Evolutionary conservation across 2,329 filamentous ascomycete species (phyloP).

Genomic region (Ophiocordyceps australis): DNA sequence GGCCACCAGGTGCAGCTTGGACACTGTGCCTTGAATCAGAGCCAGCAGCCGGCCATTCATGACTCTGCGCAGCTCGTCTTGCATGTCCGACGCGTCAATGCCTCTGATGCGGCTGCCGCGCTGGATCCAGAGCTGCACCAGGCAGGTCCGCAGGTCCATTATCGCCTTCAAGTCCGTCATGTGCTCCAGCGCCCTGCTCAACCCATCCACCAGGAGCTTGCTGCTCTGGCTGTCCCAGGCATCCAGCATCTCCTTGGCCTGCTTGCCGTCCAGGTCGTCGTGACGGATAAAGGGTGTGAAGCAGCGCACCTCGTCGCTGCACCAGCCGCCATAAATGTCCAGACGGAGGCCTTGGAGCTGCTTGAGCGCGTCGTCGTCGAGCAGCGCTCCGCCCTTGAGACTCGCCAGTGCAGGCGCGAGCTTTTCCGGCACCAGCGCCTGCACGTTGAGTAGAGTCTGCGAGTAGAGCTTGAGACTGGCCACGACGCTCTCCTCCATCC

Average conservation of each 20-base stretch:
- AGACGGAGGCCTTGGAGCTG: conserved; percentile 53
- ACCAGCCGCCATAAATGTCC: conserved; percentile 64
- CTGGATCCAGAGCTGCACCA: conserved; percentile 60
- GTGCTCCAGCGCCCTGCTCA: conserved; percentile 38
- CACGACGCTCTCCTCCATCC: conserved; percentile 33
- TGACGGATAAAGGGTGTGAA: conserved; percentile 81
- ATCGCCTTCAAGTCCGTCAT: conserved; percentile 51
- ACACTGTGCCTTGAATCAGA: conserved; percentile 44
- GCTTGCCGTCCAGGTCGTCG: conserved; percentile 48
- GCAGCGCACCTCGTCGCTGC: conserved; percentile 62
- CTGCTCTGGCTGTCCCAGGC: conserved; percentile 46
- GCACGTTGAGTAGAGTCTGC: conserved; percentile 59
- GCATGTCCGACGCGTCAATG: conserved; percentile 48
- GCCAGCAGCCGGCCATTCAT: conserved; percentile 50
- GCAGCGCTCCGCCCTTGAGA: conserved; percentile 51
- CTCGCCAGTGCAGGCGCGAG: conserved; percentile 50
- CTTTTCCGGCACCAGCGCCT: conserved; percentile 53
- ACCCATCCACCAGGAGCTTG: conserved; percentile 39
- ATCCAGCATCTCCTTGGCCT: conserved; percentile 41
- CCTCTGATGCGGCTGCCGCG: conserved; percentile 46
- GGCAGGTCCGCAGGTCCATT: conserved; percentile 47
- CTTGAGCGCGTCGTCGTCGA: conserved; percentile 52
- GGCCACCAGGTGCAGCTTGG: conserved; percentile 45
- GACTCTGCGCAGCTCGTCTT: conserved; percentile 47
- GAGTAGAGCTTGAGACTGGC: conserved; percentile 56